Percentiles rank a stretch among this genome's conserved stretches.
phyloP scores from a whole-genome alignment of 768 basidiomycete species.

The Gymnopilus dilepis region DNA sequence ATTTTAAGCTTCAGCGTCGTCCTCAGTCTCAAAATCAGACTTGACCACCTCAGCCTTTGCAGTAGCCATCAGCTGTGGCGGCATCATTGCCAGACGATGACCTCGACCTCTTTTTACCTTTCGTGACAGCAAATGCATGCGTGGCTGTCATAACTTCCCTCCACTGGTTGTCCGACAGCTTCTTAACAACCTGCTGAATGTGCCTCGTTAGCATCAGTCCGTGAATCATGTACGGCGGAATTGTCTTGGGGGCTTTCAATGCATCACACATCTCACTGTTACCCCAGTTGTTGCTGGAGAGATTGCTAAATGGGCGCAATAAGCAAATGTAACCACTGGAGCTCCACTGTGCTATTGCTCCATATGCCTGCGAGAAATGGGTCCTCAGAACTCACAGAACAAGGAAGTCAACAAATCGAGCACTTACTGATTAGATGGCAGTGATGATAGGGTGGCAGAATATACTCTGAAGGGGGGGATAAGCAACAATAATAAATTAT shows the following conservation, averaged over 20 bases:
- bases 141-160: not conserved
- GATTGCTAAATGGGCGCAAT: not conserved
- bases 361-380: not conserved
- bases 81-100: not conserved
- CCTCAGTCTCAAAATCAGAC: not conserved
- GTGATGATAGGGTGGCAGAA: not conserved
- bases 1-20: not conserved
- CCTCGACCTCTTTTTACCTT: not conserved
- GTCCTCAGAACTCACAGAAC: not conserved
- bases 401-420: not conserved
- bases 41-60: not conserved
- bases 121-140: not conserved
- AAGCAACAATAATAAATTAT: not conserved
- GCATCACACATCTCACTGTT: not conserved
- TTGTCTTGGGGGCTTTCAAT: not conserved
- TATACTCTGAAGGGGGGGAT: not conserved
- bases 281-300: not conserved
- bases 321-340: not conserved
- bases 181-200: not conserved
- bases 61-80: not conserved
- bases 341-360: not conserved
- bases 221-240: not conserved
- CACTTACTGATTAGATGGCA: not conserved
- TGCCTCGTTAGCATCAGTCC: not conserved
- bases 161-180: not conserved